phyloP scores from a whole-genome alignment of 176 grass and related monocot genomes.

The Rhynchospora tenuis region DNA sequence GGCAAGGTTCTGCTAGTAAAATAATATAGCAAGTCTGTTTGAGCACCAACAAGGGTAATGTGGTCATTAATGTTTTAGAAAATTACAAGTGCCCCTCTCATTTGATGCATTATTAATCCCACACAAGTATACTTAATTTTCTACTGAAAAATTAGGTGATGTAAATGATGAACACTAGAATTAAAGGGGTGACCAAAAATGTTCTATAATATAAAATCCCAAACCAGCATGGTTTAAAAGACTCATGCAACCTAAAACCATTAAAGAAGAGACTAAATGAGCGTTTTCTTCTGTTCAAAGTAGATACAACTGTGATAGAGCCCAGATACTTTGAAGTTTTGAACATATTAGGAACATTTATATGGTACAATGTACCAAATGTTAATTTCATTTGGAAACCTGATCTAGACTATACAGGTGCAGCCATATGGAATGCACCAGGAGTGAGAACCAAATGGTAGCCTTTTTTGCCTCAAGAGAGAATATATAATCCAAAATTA shows the following conservation, averaged over 20 bases:
- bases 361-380: not conserved
- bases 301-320: not conserved
- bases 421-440: not conserved
- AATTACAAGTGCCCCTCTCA: not conserved
- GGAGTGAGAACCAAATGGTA: not conserved
- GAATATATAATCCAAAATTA: not conserved
- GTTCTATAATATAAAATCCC: not conserved
- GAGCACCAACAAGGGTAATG: not conserved
- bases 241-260: not conserved
- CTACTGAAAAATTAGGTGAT: not conserved
- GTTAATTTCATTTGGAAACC: not conserved
- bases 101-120: not conserved
- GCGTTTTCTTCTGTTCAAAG: not conserved
- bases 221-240: not conserved
- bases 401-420: not conserved
- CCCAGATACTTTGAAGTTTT: not conserved
- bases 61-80: not conserved
- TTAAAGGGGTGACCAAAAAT: not conserved
- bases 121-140: not conserved
- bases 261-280: not conserved
- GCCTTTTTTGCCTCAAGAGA: not conserved
- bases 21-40: no score
- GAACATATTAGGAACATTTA: not conserved
- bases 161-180: not conserved
- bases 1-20: not conserved